Conservation (phyloP, 768 basidiomycete genomes). For the Pulveroboletus ravenelii region DNA sequence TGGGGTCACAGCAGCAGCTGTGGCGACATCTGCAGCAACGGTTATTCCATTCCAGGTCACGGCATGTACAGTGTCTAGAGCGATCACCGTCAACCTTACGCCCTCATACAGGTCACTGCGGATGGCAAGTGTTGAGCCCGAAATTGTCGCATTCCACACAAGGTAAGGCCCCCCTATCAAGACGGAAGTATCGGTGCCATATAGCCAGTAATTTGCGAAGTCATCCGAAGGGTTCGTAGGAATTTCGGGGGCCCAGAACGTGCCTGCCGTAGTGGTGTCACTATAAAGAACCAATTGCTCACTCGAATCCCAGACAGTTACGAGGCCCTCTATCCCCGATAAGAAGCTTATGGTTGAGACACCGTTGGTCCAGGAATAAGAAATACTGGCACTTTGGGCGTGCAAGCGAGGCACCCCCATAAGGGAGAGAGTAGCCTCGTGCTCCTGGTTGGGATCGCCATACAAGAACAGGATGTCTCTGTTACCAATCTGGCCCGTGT, state of each 20-base stretch:
- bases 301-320: conserved; percentile 63
- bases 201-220: conserved; percentile 61
- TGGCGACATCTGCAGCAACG: conserved; percentile 36
- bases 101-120: conserved; percentile 64
- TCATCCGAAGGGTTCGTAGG: conserved; percentile 35
- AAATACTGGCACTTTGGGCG: conserved; percentile 22
- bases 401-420: conserved; percentile 43
- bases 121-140: conserved; percentile 49
- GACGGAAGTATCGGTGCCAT: conserved; percentile 67
- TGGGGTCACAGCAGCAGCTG: conserved; percentile 23
- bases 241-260: conserved; percentile 74
- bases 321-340: conserved; percentile 51
- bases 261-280: conserved; percentile 60
- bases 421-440: conserved; percentile 48
- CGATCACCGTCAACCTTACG: conserved; percentile 58
- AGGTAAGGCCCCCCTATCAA: conserved; percentile 65
- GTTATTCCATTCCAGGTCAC: conserved; percentile 71
- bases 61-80: conserved; percentile 44
- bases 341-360: conserved; percentile 50
- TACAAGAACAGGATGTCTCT: conserved; percentile 63
- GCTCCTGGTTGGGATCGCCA: conserved; percentile 50
- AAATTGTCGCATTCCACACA: conserved; percentile 51
- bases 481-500: conserved; percentile 54
- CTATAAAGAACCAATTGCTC: conserved; percentile 65
- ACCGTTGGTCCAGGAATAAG: conserved; percentile 21